Evolutionary conservation across 768 basidiomycete genomes (phyloP).

Genomic region (Kondoa subrosea): DNA sequence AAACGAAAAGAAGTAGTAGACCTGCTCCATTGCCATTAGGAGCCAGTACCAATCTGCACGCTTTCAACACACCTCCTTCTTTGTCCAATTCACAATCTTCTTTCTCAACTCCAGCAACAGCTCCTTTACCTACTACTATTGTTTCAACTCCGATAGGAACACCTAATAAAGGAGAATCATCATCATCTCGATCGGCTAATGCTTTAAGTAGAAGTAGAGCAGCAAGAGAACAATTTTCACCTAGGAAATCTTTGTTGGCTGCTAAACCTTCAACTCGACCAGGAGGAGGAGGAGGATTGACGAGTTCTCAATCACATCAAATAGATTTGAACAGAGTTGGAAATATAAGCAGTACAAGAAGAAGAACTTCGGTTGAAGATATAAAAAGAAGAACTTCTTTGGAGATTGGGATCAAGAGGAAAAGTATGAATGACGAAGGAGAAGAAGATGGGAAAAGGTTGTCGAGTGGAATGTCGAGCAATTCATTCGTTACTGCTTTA

Average conservation of each 20-base stretch:
- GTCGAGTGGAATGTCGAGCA: background rate
- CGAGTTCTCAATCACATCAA: too few relatives aligned
- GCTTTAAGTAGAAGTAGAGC: background rate
- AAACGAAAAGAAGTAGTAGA: background rate
- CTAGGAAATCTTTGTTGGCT: background rate
- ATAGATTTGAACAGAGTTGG: too few relatives aligned
- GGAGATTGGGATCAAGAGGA: background rate
- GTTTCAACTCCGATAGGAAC: background rate
- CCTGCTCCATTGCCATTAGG: slow-evolving; percentile 1
- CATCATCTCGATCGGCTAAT: background rate
- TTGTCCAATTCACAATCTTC: background rate
- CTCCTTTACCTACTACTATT: background rate
- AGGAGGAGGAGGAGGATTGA: background rate
- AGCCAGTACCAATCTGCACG: background rate
- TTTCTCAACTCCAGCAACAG: background rate
- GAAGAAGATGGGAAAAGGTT: background rate
- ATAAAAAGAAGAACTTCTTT: too few relatives aligned
- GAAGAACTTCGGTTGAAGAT: too few relatives aligned
- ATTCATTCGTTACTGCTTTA: background rate
- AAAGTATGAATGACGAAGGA: background rate
- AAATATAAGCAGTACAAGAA: too few relatives aligned
- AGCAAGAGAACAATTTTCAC: background rate
- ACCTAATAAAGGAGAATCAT: background rate
- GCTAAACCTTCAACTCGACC: background rate
- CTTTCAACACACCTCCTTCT: background rate